Base-by-base conservation (phyloP, 2,329 filamentous ascomycete genomes). In the Neofusicoccum parvum region DNA sequence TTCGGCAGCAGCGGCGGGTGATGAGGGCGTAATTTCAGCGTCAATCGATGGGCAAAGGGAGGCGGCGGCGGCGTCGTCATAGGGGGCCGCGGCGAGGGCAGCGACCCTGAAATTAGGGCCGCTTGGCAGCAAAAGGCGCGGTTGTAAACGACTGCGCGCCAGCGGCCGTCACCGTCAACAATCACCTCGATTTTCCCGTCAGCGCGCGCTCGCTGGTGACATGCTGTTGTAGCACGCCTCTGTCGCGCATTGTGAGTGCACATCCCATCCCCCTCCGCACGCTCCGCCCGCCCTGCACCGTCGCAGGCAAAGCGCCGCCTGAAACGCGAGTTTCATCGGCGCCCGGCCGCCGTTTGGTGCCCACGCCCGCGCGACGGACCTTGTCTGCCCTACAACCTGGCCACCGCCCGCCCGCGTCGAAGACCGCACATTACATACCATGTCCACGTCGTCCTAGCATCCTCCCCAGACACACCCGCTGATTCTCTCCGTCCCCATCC, bases 271-370 rank as follows among this genome's bases (percentile, higher is more conserved):
- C 23, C 17, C 48, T 17, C 17, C 17, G n/a, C 41, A 45, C 23
- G 50, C 43, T 43, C 56, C 56, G 39, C 53, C 37, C 34, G 39
- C 54, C 54, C 23, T 34, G 27, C 32, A 6, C 50, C 50, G 50
- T 53, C 50, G 50, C 50, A 39, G 50, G 50, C 32, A 53, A 20
- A 53, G 50, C 50, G 54, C 27, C 11, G 62, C 34, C 62, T 64
- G 62, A 64, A 64, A 64, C 62, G 23, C 32, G 49, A 20, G 62
- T 64, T 64, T 64, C 62, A 56, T 48, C 48, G 60, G 60, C 49
- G 62, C 62, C 41, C 62, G 62, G 51, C 23, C 62, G 14, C 50
- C 41, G 43, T 59, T 48, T 48, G 51, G 46, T 64, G 60, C 60
- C 60, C 60, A 63, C 60, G 48, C 39, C 23, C 27, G 27, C 14